These are phyloP conservation scores for Emergomyces pasteurianus DNA, from an alignment of 2,329 filamentous ascomycete species.

Conservation along the genomic window DNA sequence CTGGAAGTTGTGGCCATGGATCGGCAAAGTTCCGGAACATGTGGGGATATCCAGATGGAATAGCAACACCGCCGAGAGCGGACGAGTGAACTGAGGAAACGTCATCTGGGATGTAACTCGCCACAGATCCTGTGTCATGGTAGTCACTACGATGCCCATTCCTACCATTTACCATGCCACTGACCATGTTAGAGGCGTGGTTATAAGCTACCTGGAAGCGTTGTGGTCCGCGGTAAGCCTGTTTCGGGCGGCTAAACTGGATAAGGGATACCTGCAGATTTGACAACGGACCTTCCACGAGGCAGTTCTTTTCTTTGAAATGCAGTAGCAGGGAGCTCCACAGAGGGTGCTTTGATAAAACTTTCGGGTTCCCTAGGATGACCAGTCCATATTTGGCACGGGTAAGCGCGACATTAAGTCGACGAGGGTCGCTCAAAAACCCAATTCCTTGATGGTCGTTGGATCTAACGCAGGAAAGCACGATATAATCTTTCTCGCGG, in stretches of 20 bases:
- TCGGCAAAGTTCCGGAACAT: constrained; percentile 96
- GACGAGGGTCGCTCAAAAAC: constrained; percentile 93
- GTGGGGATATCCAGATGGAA: constrained; percentile 72
- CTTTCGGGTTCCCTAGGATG: constrained; percentile 94
- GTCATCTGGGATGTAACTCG: constrained; percentile 94
- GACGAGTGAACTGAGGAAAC: constrained; percentile 93
- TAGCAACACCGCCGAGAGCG: constrained; percentile 71
- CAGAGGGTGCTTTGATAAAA: constrained; percentile 90
- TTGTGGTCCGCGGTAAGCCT: constrained; percentile 79
- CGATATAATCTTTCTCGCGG: constrained; percentile 97
- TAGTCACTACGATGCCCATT: constrained; percentile 42
- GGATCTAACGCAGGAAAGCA: constrained; percentile 92
- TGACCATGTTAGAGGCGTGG: constrained; percentile 49
- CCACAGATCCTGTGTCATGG: constrained; percentile 71
- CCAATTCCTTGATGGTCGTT: constrained; percentile 99
- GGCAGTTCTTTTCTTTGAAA: constrained; percentile 92
- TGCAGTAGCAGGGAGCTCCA: constrained; percentile 94
- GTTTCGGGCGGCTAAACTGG: constrained; percentile 89
- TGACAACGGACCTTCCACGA: constrained; percentile 87
- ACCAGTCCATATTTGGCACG: constrained; percentile 94
- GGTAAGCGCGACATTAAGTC: constrained; percentile 92
- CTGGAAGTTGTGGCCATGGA: constrained; percentile 73
- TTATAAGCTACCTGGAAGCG: constrained; percentile 72
- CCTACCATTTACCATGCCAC: constrained; percentile 40
- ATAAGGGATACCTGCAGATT: constrained; percentile 93